A percentile compares a stretch with the other conserved stretches of the same genome.
These are phyloP conservation scores for Candida wancherniae DNA, from an alignment of 805 yeast species.

Conservation along the genomic window DNA sequence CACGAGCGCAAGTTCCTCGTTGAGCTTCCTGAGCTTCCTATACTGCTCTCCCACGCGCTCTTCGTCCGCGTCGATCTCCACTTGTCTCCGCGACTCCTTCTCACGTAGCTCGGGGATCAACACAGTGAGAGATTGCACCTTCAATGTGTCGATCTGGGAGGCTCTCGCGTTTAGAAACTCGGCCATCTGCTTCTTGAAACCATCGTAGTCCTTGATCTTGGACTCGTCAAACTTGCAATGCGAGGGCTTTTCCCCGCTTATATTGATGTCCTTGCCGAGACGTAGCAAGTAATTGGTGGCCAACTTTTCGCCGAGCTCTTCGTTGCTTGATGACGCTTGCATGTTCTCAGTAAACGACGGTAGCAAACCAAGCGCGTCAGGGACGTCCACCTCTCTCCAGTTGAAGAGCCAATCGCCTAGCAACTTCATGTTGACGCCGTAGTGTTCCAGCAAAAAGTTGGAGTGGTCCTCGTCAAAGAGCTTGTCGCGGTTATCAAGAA, in stretches of 20 bases:
- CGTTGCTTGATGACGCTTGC: too few species aligned
- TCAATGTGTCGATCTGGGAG: slow-evolving; percentile 16
- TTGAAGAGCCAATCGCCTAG: slow-evolving; percentile 24
- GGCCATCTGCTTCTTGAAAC: slow-evolving; percentile 27
- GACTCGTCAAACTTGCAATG: background rate
- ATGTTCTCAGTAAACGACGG: too few species aligned
- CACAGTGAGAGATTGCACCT: slow-evolving; percentile 11
- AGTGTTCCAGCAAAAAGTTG: slow-evolving; percentile 20
- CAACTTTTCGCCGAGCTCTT: too few species aligned
- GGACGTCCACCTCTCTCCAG: too few species aligned
- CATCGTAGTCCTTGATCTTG: slow-evolving; percentile 19
- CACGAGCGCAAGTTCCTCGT: slow-evolving; percentile 29
- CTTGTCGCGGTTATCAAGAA: slow-evolving; percentile 26
- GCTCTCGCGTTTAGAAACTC: slow-evolving; percentile 22
- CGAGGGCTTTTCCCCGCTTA: too few species aligned
- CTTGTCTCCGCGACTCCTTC: slow-evolving; percentile 29
- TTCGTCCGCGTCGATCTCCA: slow-evolving; percentile 30
- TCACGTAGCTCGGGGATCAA: slow-evolving; percentile 21
- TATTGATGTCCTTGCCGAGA: background rate
- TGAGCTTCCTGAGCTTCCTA: slow-evolving; percentile 30
- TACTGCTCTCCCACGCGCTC: slow-evolving; percentile 39
- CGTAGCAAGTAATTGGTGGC: too few species aligned
- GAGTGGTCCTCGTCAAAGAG: slow-evolving; percentile 16
- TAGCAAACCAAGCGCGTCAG: too few species aligned
- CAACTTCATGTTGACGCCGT: slow-evolving; percentile 26